Base-by-base conservation (phyloP, 2,329 filamentous ascomycete genomes). In the Apiospora koreana region DNA sequence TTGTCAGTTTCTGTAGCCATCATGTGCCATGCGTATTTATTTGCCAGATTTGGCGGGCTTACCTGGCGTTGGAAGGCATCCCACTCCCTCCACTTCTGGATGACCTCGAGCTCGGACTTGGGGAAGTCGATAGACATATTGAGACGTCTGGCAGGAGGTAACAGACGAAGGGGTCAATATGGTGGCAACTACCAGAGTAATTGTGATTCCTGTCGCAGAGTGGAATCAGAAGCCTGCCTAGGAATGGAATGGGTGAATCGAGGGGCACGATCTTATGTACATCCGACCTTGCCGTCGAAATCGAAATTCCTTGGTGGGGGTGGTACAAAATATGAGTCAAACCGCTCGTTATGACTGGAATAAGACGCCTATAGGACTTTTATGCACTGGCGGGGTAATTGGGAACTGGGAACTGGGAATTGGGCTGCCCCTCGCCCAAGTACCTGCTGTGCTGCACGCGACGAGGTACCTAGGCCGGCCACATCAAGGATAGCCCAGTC, bases 121-220 rank as follows among this genome's bases (percentile, higher is more conserved):
- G 95, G 93, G 81, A 98, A 98, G 83, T 95, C 90, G 85, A 98
- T 95, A 79, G 92, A 94, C 92, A 95, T 94, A 46, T 58, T 68
- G 70, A 68, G 28, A 43, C 25, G 38, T 28, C 38, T 45, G 64
- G 9, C 38, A 45, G 64, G 64, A 42, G 64, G 25, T n/a, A 62
- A 38, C 54, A 62, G 54, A 62, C 54, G 31, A 35, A 62, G 9
- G 54, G 54, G 54, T 10, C 54, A 62, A 62, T 62, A 38, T 38
- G 31, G 31, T 38, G 31, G 54, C 54, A 62, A 28, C 31, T 62
- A 62, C 54, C 54, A 62, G 54, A 31, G 50, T 14, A 14, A 62
- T 62, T n/a, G 54, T 62, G 54, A 62, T 62, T 38, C 18, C 54
- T 62, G 54, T 62, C 54, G 31, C 54, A 38, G 31, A 62, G 54